Base-by-base conservation (phyloP, 2,329 filamentous ascomycete genomes). In the Diplocarpon mali region DNA sequence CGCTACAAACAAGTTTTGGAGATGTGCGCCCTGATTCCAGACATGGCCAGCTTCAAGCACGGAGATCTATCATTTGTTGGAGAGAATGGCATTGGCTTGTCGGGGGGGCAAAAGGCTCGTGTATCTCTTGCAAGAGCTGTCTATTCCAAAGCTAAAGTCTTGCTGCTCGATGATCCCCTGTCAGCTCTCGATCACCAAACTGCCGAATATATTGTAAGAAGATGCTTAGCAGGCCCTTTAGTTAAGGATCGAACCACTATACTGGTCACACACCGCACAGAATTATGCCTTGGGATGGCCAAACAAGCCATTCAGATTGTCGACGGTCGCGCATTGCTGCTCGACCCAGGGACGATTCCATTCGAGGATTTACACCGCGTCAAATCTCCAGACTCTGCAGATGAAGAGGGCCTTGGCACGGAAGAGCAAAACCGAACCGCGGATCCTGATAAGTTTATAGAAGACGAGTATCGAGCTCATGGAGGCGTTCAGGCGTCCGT, bases 401-500 rank as follows among this genome's bases (percentile, higher is more conserved):
- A 53, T 5, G 53, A 58, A 31, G 54, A 62, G 30, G 30, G n/a
- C 8, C 44, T 44, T 15, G 38, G 40, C 30, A 36, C 60, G 0
- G 60, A 62, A 2, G 65, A 68, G 3, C 54, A 63, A 6, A 49
- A 58, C 11, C 47, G 53, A 7, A 40, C 44, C 9, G 76, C 75
- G 0, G 66, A 78, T 11, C 79, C 82, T 0, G 78, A 83, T 28
- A 86, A 86, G 55, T 89, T 90, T 57, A 80, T 88, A 37, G 80
- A 88, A 57, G 84, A 89, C 28, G 85, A 92, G 60, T 69, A 80
- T 53, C 73, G 85, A 39, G 80, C 75, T 0, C 74, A 85, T 48
- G 87, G 88, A 14, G 79, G 83, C 1, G 84, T 95, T 1, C 76
- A 88, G 55, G 66, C 77, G 10, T 72, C 72, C 6, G 80, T 94